These are phyloP conservation scores for Rhizoclosmatium sp. DNA, from an alignment of 192 early-diverging fungal genomes.

Conservation along the genomic window DNA sequence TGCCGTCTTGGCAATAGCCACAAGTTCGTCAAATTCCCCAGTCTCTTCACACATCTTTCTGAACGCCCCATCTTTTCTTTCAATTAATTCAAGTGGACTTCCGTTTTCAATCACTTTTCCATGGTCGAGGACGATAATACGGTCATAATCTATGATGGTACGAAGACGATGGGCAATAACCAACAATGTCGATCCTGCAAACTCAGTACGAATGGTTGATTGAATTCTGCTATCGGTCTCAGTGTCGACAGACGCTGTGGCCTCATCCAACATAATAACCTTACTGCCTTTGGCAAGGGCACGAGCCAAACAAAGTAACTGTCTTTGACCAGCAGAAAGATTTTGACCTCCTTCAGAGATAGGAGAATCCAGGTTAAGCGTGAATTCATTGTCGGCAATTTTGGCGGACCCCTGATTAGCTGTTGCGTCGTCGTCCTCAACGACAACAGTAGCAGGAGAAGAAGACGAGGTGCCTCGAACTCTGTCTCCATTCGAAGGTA, in stretches of 20 bases:
- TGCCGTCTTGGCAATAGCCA: conserved; percentile 57
- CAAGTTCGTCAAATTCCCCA: conserved; percentile 78
- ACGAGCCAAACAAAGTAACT: conserved; percentile 82
- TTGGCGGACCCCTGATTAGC: background rate
- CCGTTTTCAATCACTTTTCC: conserved; percentile 67
- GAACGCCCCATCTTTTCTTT: conserved; percentile 63
- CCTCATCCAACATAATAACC: conserved; percentile 53
- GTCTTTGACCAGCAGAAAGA: conserved; percentile 56
- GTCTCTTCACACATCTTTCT: conserved; percentile 82
- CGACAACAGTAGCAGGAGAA: conserved; percentile 9
- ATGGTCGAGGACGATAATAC: conserved; percentile 75
- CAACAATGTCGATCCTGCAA: conserved; percentile 55
- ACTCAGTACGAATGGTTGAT: conserved; percentile 31
- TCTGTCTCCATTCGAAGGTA: conserved; percentile 13
- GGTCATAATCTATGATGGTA: conserved; percentile 60
- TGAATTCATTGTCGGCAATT: conserved; percentile 22
- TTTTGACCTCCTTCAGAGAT: conserved; percentile 75
- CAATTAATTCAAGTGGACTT: conserved; percentile 50
- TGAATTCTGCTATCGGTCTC: conserved; percentile 42
- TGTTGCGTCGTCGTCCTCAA: conserved; percentile 23
- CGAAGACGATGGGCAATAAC: conserved; percentile 57
- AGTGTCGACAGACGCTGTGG: conserved; percentile 60
- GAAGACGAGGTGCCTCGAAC: conserved; percentile 61
- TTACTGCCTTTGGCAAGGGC: conserved; percentile 69
- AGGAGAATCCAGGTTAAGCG: conserved; percentile 42